Evolutionary conservation across 75 land plant species (phyloP), one percentile per base, ranked within the genome.

Genomic region (Pinus tabuliformis): DNA sequence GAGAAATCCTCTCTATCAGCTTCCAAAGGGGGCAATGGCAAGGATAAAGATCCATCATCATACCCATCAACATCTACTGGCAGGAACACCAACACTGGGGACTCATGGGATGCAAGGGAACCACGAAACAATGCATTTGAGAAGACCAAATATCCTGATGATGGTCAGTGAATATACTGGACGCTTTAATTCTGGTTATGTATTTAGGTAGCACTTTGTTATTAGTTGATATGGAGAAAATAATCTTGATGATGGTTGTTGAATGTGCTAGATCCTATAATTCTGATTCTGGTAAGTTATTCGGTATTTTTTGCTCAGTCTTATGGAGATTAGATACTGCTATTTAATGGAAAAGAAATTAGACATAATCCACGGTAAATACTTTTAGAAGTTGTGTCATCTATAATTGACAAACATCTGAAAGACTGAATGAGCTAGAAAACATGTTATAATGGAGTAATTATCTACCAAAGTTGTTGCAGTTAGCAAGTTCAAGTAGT

Each of bases 1-100:
- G 92, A 90, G 84, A 91, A 82, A 36, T 77, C 91, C 3, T 86
- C 91, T 36, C 85, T 91, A 17, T 91, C 91, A 62, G 85, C 87
- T 12, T 86, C 89, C 42, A 86, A 79, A 74, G 93, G 81, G 37
- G 28, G 80, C 49, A 89, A 73, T 79, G 76, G 77, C 17, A 83
- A 75, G 83, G 91, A 89, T 14, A 86, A 83, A 79, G 87, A 86
- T 59, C 26, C 62, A 79, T 45, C 66, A 24, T 39, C 87, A 59
- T 57, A 73, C 12, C 79, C 89, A 9, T 87, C 87, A 5, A 82
- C 89, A 21, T 81, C 89, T 59, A 56, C 81, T 6, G 79, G 80
- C 56, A 74, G 79, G 24, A 58, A 59, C 21, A 42, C 54, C 20
- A 20, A 54, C 49, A 68, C 20, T 20, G 49, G 72, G 7, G 36